Conservation (phyloP, 306 rosid species). For the Astragalus glycyphyllos region DNA sequence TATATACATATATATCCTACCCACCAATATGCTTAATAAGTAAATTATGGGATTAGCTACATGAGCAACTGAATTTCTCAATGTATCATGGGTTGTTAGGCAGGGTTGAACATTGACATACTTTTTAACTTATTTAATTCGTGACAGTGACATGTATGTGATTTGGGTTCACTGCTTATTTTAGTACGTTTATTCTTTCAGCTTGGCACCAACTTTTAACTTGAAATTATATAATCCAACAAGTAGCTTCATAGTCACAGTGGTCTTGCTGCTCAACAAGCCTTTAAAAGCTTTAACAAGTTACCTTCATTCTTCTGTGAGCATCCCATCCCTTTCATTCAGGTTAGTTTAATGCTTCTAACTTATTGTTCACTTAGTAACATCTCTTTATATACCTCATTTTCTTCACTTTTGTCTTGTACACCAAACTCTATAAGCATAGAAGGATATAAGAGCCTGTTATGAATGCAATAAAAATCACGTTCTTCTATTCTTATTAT, state of each 20-base stretch:
- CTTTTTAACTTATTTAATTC: constrained; percentile 8
- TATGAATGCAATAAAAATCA: constrained; percentile 31
- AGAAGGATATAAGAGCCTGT: constrained; percentile 18
- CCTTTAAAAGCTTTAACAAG: constrained; percentile 32
- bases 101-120: constrained; percentile 1
- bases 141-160: constrained; percentile 44
- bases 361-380: constrained; percentile 21
- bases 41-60: constrained; percentile 24
- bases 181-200: constrained; percentile 47
- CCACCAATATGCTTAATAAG: constrained; percentile 16
- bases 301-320: constrained; percentile 23
- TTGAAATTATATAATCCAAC: constrained; percentile 50
- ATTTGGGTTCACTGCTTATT: constrained; percentile 43
- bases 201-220: constrained; percentile 59
- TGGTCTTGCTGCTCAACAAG: constrained; percentile 39
- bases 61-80: constrained; percentile 39
- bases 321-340: constrained; percentile 37
- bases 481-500: constrained; percentile 1
- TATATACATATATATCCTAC: constrained; percentile 38
- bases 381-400: not conserved
- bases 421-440: too few relatives aligned
- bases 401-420: too few relatives aligned
- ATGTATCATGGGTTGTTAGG: constrained; percentile 29
- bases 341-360: constrained; percentile 48
- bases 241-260: constrained; percentile 34